phyloP scores from a whole-genome alignment of 441 rosid species.

The Erysimum cheiri region DNA sequence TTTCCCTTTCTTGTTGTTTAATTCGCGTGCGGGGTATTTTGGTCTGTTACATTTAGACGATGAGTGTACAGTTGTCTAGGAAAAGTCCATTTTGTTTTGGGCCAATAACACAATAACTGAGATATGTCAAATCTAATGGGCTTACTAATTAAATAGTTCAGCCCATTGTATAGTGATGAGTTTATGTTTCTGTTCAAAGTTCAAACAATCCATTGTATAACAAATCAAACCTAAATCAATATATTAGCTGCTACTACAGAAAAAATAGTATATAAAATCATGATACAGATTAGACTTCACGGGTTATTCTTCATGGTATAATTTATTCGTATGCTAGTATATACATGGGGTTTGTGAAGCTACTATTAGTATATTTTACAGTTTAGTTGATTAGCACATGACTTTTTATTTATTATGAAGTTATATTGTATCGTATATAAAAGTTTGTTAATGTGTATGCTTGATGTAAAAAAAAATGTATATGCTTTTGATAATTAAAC shows the following conservation, averaged over 20 bases:
- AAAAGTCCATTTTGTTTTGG: constrained; percentile 13
- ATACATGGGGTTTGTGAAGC: neutral
- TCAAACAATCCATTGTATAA: neutral
- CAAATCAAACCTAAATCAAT: neutral
- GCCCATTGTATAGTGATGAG: constrained; percentile 8
- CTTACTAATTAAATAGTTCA: neutral
- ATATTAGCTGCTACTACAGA: neutral
- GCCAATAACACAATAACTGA: neutral
- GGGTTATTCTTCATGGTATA: neutral
- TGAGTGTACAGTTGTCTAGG: neutral
- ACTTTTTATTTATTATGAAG: neutral
- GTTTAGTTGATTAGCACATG: constrained; percentile 10
- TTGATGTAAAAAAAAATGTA: neutral
- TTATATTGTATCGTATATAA: neutral
- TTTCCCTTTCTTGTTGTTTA: neutral
- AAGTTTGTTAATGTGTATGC: neutral
- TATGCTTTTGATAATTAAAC: neutral
- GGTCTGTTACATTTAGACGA: neutral
- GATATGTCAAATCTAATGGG: neutral
- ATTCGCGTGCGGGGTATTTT: constrained; percentile 2
- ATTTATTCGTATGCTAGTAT: neutral
- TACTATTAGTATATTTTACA: neutral
- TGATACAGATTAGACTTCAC: constrained; percentile 5
- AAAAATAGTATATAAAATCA: neutral
- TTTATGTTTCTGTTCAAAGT: neutral